Base-by-base conservation (phyloP, 2,329 filamentous ascomycete species). In the Cadophora malorum region DNA sequence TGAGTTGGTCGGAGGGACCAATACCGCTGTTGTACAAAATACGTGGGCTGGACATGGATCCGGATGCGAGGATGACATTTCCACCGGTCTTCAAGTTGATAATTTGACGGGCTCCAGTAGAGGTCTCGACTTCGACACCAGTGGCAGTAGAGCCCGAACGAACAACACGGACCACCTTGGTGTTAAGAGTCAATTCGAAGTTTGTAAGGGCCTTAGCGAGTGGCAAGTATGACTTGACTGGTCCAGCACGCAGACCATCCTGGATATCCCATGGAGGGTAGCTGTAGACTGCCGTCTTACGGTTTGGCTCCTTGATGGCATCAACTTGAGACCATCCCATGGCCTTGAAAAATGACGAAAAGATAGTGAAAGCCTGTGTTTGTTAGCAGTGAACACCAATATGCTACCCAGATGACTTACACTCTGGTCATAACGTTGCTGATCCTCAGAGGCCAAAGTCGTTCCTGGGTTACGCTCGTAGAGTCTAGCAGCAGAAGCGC, bases 391-490 rank as follows among this genome's bases (percentile, higher is more conserved):
- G 31, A 25, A 6, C 14, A 14, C 8, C 4, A 38, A 9, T 16
- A 60, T 12, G n/a, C 3, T 21, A 6, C 7, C 7, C 2, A 4
- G 12, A n/a, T 6, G 14, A 60, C 63, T 52, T 59, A 65, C 63
- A 69, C 89, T 82, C 67, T 90, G 86, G 31, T 87, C 84, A 79
- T 92, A 92, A 41, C 86, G 81, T 76, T 88, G 82, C 47, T 86
- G 87, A 74, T 93, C 89, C 71, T 81, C 80, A 0, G 90, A 92
- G 0, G 91, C 89, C 52, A 81, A 80, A 35, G 85, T 86, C 0
- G 89, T 92, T 53, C 90, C 90, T 0, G 89, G 89, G 70, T 92
- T 92, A 14, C 90, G 86, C 55, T 82, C 80, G 76, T 92, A 93
- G 8, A 90, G 85, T 52, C 86, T 85, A 28, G 85, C 80, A 12